A percentile compares a stretch with the other conserved stretches of the same genome.
phyloP scores from a whole-genome alignment of 2,329 filamentous ascomycete species.

The Phialocephala subalpina region DNA sequence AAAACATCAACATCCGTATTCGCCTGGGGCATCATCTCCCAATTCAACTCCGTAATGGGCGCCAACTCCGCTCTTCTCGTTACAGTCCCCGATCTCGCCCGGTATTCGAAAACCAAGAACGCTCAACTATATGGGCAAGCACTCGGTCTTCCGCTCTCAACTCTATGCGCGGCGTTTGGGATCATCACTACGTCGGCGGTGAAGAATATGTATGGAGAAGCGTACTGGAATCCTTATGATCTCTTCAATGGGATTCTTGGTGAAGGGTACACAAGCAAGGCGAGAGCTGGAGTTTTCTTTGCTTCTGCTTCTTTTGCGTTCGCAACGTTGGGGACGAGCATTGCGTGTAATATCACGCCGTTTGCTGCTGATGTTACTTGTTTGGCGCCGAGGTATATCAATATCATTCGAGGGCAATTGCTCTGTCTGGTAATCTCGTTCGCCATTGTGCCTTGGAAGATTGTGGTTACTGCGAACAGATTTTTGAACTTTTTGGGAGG shows the following conservation, averaged over 20 bases:
- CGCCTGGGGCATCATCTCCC: too few relatives aligned
- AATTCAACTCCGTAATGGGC: too few relatives aligned
- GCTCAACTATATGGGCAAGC: too few relatives aligned
- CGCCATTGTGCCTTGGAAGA: slow-evolving; percentile 70
- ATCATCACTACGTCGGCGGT: slow-evolving; percentile 1
- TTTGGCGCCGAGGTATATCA: slow-evolving; percentile 57
- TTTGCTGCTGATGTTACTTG: slow-evolving; percentile 61
- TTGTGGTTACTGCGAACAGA: slow-evolving; percentile 61
- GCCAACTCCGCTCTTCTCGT: too few relatives aligned
- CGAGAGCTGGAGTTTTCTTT: slow-evolving; percentile 51
- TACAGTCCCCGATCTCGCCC: too few relatives aligned
- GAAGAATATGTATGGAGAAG: slow-evolving; percentile 47
- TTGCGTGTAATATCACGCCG: slow-evolving; percentile 60
- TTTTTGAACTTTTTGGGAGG: slow-evolving; percentile 56
- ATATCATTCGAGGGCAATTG: slow-evolving; percentile 60
- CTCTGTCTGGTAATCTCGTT: slow-evolving; percentile 57
- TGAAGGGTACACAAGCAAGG: slow-evolving; percentile 39
- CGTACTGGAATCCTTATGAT: slow-evolving; percentile 52
- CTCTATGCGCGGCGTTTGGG: too few relatives aligned
- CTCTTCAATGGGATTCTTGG: slow-evolving; percentile 49
- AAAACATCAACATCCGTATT: too few relatives aligned
- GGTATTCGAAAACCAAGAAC: too few relatives aligned
- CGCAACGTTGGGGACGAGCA: slow-evolving; percentile 60
- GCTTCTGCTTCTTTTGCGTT: slow-evolving; percentile 58
- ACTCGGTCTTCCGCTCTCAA: too few relatives aligned